These are phyloP conservation scores for Ophiocytium majus DNA, from an alignment of 352 stramenopile species.

Conservation along the genomic window DNA sequence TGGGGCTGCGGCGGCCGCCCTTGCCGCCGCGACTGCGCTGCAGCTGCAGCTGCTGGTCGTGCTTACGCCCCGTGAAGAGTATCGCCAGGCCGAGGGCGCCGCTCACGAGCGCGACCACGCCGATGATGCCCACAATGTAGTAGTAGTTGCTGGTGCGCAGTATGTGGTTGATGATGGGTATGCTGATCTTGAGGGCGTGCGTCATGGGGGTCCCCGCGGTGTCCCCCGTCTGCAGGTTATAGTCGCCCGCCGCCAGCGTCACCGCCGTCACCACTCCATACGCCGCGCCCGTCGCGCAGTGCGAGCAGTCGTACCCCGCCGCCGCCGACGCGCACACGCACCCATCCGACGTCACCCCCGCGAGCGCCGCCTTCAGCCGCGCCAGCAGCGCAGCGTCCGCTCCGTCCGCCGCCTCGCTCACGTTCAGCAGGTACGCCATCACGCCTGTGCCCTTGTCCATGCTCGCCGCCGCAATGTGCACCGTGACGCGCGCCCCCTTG, in stretches of 20 bases:
- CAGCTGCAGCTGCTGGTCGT: neutral
- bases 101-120: neutral
- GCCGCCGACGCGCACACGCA: constrained; percentile 27
- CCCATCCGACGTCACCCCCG: constrained; percentile 26
- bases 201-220: neutral
- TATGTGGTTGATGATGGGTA: neutral
- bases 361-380: constrained; percentile 30
- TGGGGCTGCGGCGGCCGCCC: no score
- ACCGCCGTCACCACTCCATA: constrained; percentile 30
- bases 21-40: no score
- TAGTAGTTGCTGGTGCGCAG: neutral
- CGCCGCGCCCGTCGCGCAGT: constrained; percentile 26
- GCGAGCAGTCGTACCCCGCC: constrained; percentile 38
- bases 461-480: neutral
- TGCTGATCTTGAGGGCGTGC: neutral
- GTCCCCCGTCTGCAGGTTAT: constrained; percentile 35
- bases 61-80: neutral
- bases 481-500: neutral
- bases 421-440: constrained; percentile 41
- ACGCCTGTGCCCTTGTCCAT: constrained; percentile 30
- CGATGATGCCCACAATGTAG: neutral
- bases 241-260: constrained; percentile 25
- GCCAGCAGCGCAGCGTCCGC: constrained; percentile 15
- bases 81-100: neutral
- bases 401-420: constrained; percentile 25